Evolutionary conservation across 495 filamentous ascomycete genomes (phyloP).

Genomic region (Parmelia sp.): DNA sequence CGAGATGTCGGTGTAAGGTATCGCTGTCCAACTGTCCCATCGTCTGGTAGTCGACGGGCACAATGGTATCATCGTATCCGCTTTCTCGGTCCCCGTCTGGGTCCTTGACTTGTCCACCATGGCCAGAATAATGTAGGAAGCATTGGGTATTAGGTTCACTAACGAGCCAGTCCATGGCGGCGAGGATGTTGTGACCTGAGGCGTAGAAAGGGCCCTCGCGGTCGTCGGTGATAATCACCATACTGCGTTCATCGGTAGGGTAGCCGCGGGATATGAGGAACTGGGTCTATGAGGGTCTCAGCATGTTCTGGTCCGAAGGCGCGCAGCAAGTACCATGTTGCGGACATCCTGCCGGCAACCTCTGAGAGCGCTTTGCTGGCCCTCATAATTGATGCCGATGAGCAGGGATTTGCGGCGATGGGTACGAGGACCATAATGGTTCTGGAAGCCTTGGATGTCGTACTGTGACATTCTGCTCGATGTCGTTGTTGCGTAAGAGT

Average conservation of each 20-base stretch:
- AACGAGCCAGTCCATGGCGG: slow-evolving; percentile 52
- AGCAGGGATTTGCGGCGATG: slow-evolving; percentile 49
- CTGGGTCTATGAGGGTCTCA: slow-evolving; percentile 9
- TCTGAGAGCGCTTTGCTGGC: slow-evolving; percentile 42
- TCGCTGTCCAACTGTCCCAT: slow-evolving; percentile 48
- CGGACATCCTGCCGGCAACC: slow-evolving; percentile 53
- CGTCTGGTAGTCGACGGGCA: slow-evolving; percentile 47
- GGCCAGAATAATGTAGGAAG: slow-evolving; percentile 55
- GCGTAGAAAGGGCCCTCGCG: slow-evolving; percentile 46
- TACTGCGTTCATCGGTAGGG: slow-evolving; percentile 40
- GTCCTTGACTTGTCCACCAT: slow-evolving; percentile 46
- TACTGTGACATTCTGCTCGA: slow-evolving; percentile 4
- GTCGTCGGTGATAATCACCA: slow-evolving; percentile 50
- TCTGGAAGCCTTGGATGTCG: slow-evolving; percentile 7
- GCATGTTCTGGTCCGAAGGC: not conserved
- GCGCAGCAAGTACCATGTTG: slow-evolving; percentile 44
- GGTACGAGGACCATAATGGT: slow-evolving; percentile 4
- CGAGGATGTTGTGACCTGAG: slow-evolving; percentile 50
- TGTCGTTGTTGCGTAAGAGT: too few species aligned
- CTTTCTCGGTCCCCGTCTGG: slow-evolving; percentile 37
- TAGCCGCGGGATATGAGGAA: slow-evolving; percentile 36
- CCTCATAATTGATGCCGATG: slow-evolving; percentile 59
- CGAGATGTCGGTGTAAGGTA: slow-evolving; percentile 45
- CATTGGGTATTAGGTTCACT: slow-evolving; percentile 40
- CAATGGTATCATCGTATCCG: slow-evolving; percentile 52